A percentile compares a stretch with the other conserved stretches of the same genome.
These are phyloP conservation scores for Lipomyces yamanashiensis DNA, from an alignment of 805 yeast genomes.

Conservation along the genomic window DNA sequence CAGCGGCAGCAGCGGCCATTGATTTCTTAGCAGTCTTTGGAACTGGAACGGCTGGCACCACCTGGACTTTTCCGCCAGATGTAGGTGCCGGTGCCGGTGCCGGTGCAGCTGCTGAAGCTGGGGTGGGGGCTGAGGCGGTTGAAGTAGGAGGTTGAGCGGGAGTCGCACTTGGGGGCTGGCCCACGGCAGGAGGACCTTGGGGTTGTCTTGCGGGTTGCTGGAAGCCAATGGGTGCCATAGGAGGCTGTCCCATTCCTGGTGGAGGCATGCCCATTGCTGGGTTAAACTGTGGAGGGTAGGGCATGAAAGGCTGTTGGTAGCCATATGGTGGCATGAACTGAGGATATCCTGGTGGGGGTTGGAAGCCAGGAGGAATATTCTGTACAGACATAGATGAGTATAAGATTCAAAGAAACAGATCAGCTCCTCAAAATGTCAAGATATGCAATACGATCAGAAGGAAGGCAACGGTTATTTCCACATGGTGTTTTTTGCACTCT, in stretches of 20 bases:
- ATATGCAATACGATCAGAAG: constrained; percentile 45
- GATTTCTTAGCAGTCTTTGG: constrained; percentile 28
- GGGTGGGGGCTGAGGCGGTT: constrained; percentile 17
- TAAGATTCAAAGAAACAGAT: neutral
- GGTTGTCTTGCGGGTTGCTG: constrained; percentile 32
- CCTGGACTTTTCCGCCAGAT: constrained; percentile 17
- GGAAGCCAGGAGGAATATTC: constrained; percentile 32
- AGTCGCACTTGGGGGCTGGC: constrained; percentile 1
- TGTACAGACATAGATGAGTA: neutral
- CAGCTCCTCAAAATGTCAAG: neutral
- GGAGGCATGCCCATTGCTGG: constrained; percentile 31
- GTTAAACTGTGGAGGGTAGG: constrained; percentile 38
- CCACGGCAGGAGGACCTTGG: constrained; percentile 19
- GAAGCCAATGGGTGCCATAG: constrained; percentile 17
- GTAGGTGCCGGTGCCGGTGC: constrained; percentile 13
- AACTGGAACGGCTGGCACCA: constrained; percentile 35
- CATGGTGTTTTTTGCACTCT: constrained; percentile 45
- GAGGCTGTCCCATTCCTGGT: constrained; percentile 17
- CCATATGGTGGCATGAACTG: constrained; percentile 28
- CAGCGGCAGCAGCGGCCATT: constrained; percentile 16
- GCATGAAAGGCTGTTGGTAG: constrained; percentile 34
- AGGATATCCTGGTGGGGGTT: constrained; percentile 20
- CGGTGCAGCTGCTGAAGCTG: constrained; percentile 14
- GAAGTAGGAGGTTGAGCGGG: constrained; percentile 11
- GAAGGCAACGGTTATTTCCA: constrained; percentile 53